Base-by-base conservation (phyloP, 169 alveolate species). In the Cryptosporidium ryanae region DNA sequence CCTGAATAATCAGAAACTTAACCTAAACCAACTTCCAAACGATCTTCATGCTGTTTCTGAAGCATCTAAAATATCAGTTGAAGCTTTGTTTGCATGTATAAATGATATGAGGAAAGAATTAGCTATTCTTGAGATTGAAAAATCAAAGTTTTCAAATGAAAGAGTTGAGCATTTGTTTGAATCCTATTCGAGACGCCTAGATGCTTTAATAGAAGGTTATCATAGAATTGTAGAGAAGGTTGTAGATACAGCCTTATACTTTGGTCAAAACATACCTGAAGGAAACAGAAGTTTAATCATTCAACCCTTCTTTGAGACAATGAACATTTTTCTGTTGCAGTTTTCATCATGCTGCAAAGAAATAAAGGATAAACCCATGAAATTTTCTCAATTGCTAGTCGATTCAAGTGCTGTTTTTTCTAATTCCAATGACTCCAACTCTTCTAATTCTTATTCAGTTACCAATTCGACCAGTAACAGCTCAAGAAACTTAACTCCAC, bases 331-430 rank as follows among this genome's bases (percentile, higher is more conserved):
- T 25, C 15, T 76, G 15, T 27, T 76, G 5, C 87, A 76, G 38
- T 76, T 76, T 38, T 59, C 87, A 2, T 76, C 87, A 12, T 76
- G 87, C n/a, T 76, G 87, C 25, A 76, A 76, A 43, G 87, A 76
- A 59, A 61, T 76, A 7, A 5, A 63, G 27, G 87, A 76, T 1
- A 76, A 61, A 38, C 87, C 87, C 31, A 38, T 52, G 17, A 76
- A 52, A 76, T 76, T 76, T 27, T 21, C 64, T 38, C 71, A 67
- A 18, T 48, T 76, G 17, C 71, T 76, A 34, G 64, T 76, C 23
- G 87, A 76, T 21, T 61, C 87, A 27, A 43, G 76, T 1, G 25
- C 44, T 32, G 70, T 61, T 13, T 76, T 76, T 59, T 70, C 70
- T 15, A 61, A 57, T 43, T 44, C 44, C 21, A 76, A 61, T 6